Conservation (phyloP, 2,329 filamentous ascomycete species). For the Akanthomyces dipterigenus region DNA sequence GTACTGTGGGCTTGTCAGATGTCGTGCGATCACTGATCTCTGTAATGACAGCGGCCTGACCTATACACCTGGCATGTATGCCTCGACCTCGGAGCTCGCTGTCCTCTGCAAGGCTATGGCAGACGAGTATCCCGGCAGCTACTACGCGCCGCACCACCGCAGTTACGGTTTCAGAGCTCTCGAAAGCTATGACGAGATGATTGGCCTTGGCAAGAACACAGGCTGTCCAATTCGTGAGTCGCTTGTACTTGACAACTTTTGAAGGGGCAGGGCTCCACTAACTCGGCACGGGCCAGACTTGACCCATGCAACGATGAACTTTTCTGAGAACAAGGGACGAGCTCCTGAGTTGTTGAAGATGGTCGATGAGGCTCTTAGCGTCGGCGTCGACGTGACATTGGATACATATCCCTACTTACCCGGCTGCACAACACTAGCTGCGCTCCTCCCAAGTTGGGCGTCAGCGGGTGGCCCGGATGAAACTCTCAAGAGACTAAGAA, state of each 20-base stretch:
- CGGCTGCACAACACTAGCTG: constrained; percentile 19
- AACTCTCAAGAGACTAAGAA: constrained; percentile 17
- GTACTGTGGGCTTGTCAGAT: background rate
- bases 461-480: constrained; percentile 18
- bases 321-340: constrained; percentile 19
- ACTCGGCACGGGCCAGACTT: constrained; percentile 12
- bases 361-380: constrained; percentile 16
- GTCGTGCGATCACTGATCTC: background rate
- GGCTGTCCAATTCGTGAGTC: constrained; percentile 20
- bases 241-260: too few relatives aligned
- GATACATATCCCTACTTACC: constrained; percentile 21
- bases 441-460: constrained; percentile 19
- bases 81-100: constrained; percentile 19
- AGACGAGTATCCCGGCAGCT: constrained; percentile 18
- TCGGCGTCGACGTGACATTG: constrained; percentile 18
- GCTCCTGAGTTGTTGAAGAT: constrained; percentile 17
- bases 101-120: constrained; percentile 17
- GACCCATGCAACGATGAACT: constrained; percentile 20
- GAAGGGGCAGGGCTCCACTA: background rate
- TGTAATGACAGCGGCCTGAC: constrained; percentile 16
- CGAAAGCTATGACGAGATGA: constrained; percentile 20
- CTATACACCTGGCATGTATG: constrained; percentile 22
- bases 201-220: constrained; percentile 17
- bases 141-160: constrained; percentile 21
- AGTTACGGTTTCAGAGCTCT: constrained; percentile 19